These are phyloP conservation scores for Sporothrix schenckii DNA, from an alignment of 2,329 filamentous ascomycete genomes.

Conservation along the genomic window DNA sequence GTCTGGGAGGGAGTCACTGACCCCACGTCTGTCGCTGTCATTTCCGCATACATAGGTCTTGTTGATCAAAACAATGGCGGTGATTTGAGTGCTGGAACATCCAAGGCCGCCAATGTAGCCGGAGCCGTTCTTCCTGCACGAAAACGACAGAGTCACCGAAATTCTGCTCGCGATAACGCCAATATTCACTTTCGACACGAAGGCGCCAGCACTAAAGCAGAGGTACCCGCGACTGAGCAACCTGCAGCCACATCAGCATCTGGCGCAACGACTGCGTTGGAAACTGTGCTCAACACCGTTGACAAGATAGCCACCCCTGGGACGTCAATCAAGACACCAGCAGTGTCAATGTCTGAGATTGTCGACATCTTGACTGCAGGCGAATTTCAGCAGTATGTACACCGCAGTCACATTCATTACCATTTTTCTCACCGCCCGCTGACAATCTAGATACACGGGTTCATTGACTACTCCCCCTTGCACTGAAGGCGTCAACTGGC, in stretches of 20 bases:
- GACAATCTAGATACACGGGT: constrained; percentile 40
- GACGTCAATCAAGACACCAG: constrained; percentile 46
- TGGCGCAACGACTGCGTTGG: not conserved
- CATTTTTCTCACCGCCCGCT: too few species aligned
- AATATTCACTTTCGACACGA: too few species aligned
- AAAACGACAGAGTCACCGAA: not conserved
- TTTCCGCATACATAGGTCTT: constrained; percentile 1
- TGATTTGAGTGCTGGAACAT: constrained; percentile 19
- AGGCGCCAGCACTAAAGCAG: too few species aligned
- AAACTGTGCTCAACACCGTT: constrained; percentile 51
- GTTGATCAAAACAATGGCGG: constrained; percentile 34
- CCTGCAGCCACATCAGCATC: not conserved
- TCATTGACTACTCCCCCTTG: constrained; percentile 57
- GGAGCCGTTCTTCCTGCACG: constrained; percentile 23
- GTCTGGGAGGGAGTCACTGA: constrained; percentile 54
- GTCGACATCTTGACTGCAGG: constrained; percentile 45
- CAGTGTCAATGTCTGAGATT: constrained; percentile 51
- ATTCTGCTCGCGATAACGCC: too few species aligned
- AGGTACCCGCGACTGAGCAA: not conserved
- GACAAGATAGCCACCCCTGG: constrained; percentile 50
- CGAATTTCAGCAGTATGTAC: constrained; percentile 47
- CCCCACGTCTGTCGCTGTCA: not conserved
- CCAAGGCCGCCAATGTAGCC: constrained; percentile 24
- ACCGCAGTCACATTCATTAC: too few species aligned
- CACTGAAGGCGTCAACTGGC: constrained; percentile 53